Percentiles rank a stretch among this genome's conserved stretches.
Conservation (phyloP, 495 filamentous ascomycete genomes). For the Viridothelium virens region DNA sequence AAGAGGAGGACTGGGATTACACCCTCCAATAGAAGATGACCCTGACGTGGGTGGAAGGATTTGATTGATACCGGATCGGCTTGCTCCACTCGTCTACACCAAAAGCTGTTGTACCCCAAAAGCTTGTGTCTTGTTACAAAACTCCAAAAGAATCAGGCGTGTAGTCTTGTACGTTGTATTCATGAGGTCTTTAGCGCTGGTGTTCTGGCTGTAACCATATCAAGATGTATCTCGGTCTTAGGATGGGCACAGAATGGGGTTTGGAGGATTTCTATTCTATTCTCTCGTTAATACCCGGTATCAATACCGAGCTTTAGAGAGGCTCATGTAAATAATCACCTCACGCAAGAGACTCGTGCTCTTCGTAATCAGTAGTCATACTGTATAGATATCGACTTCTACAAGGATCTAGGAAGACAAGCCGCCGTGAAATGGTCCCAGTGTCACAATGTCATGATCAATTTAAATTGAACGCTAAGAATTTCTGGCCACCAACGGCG, state of each 20-base stretch:
- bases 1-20: constrained; percentile 2
- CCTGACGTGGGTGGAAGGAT: neutral
- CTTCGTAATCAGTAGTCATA: no score
- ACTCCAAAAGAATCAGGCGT: neutral
- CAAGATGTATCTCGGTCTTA: neutral
- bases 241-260: neutral
- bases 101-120: neutral
- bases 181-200: neutral
- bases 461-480: no score
- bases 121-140: constrained; percentile 1
- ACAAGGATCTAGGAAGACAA: no score
- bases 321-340: neutral
- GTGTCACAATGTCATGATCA: no score
- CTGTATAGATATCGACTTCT: no score
- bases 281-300: neutral
- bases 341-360: no score
- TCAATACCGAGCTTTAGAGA: neutral
- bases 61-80: neutral
- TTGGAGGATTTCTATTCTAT: neutral
- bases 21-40: constrained; percentile 4
- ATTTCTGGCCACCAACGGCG: no score
- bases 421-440: no score
- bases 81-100: neutral
- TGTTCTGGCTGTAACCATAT: neutral
- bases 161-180: neutral